A percentile compares a stretch with the other conserved stretches of the same genome.
Evolutionary conservation across 192 early-diverging fungal species (phyloP).

Genomic region (Phlyctochytrium bullatum): DNA sequence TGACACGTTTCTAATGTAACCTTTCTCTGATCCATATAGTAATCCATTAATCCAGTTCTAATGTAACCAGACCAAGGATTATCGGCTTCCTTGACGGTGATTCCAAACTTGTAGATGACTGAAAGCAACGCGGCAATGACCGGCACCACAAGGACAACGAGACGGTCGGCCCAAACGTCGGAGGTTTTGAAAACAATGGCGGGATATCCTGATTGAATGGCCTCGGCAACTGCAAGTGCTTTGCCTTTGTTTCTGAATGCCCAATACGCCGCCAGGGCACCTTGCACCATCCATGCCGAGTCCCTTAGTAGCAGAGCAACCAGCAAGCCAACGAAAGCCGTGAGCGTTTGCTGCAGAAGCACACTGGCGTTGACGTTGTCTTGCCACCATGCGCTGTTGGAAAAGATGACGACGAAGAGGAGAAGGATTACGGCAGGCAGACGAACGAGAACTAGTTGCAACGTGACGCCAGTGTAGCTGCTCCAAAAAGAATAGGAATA

Average conservation of each 20-base stretch:
- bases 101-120: constrained; percentile 6
- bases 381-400: too few relatives aligned
- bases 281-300: neutral
- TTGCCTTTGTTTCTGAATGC: neutral
- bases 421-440: too few relatives aligned
- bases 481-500: too few relatives aligned
- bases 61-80: neutral
- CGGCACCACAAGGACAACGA: neutral
- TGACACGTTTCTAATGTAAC: neutral
- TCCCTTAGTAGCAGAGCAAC: neutral
- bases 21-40: neutral
- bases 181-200: constrained; percentile 1
- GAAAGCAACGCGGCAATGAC: neutral
- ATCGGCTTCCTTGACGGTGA: constrained; percentile 1
- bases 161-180: neutral
- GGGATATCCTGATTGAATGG: constrained; percentile 3
- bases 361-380: too few relatives aligned
- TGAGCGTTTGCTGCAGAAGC: neutral
- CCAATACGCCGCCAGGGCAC: constrained; percentile 3
- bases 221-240: neutral
- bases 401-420: too few relatives aligned
- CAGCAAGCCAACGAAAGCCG: neutral
- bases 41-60: neutral
- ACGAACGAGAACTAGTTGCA: too few relatives aligned
- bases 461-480: too few relatives aligned